These are phyloP conservation scores for Apodospora peruviana DNA, from an alignment of 495 filamentous ascomycete species.

Conservation along the genomic window DNA sequence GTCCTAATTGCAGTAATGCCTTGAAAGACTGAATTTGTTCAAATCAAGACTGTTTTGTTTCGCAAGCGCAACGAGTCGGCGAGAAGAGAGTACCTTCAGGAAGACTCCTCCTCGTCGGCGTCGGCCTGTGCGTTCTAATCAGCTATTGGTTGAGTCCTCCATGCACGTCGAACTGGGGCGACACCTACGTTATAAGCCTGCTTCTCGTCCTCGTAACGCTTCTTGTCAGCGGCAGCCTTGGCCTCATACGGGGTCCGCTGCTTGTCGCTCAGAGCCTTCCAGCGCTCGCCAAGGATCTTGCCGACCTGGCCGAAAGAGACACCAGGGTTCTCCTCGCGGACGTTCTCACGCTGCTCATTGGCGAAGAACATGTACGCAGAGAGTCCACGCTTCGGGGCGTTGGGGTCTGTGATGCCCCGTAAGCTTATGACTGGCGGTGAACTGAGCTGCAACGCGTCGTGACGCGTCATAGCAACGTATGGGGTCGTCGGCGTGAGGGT, in stretches of 20 bases:
- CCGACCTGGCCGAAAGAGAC: conserved; percentile 97
- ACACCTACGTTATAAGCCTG: conserved; percentile 75
- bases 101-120: conserved; percentile 39
- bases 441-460: background rate
- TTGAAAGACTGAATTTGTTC: conserved; percentile 20
- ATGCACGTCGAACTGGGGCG: background rate
- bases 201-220: conserved; percentile 98
- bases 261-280: conserved; percentile 89
- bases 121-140: conserved; percentile 39
- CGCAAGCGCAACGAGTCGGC: conserved; percentile 26
- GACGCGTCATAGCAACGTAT: background rate
- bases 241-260: conserved; percentile 89
- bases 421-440: background rate
- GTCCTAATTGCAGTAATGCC: conserved; percentile 12
- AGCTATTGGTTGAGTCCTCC: conserved; percentile 8
- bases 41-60: conserved; percentile 23
- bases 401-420: conserved; percentile 63
- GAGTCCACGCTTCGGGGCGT: conserved; percentile 97
- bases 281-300: conserved; percentile 93
- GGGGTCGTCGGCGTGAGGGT: background rate
- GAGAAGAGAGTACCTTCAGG: conserved; percentile 24
- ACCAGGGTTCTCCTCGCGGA: conserved; percentile 96
- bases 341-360: conserved; percentile 97
- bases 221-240: conserved; percentile 94
- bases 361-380: conserved; percentile 99